A percentile compares a stretch with the other conserved stretches of the same genome.
These are phyloP conservation scores for Penicillium capsulatum DNA, from an alignment of 2,329 filamentous ascomycete genomes.

Conservation along the genomic window DNA sequence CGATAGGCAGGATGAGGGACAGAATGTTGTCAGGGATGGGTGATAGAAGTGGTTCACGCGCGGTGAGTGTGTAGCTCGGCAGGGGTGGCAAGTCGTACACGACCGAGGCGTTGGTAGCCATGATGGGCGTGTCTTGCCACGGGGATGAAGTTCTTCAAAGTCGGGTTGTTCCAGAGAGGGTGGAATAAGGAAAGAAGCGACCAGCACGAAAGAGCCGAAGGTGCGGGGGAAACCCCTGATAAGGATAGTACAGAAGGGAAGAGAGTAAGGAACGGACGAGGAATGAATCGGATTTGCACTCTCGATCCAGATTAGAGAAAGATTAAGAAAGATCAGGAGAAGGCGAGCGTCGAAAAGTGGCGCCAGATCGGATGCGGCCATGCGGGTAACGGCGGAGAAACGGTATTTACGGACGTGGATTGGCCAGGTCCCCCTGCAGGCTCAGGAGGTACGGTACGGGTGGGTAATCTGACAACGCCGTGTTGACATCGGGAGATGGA, in stretches of 20 bases:
- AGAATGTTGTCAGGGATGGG: constrained; percentile 79
- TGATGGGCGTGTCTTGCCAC: constrained; percentile 12
- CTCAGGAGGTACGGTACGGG: too few species aligned
- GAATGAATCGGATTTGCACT: too few species aligned
- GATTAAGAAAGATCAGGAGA: too few species aligned
- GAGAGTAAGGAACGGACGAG: constrained; percentile 1
- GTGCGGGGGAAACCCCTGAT: neutral
- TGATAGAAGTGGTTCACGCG: constrained; percentile 67
- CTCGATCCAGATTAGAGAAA: constrained; percentile 2
- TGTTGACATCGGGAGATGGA: too few species aligned
- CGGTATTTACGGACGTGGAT: too few species aligned
- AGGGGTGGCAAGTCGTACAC: constrained; percentile 69
- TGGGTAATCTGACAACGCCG: too few species aligned
- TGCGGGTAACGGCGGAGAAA: constrained; percentile 1
- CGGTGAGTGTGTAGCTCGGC: constrained; percentile 70
- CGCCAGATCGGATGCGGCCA: constrained; percentile 18
- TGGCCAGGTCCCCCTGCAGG: too few species aligned
- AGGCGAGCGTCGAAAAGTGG: constrained; percentile 11
- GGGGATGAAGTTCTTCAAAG: neutral
- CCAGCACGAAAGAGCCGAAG: neutral
- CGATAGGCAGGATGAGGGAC: constrained; percentile 68
- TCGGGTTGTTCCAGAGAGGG: neutral
- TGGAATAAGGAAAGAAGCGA: neutral
- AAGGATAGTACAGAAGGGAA: neutral
- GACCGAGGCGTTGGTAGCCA: constrained; percentile 36